Percentiles rank a stretch among this genome's conserved stretches.
These are phyloP conservation scores for Fimicolochytrium jonesii DNA, from an alignment of 192 early-diverging fungal species.

Conservation along the genomic window DNA sequence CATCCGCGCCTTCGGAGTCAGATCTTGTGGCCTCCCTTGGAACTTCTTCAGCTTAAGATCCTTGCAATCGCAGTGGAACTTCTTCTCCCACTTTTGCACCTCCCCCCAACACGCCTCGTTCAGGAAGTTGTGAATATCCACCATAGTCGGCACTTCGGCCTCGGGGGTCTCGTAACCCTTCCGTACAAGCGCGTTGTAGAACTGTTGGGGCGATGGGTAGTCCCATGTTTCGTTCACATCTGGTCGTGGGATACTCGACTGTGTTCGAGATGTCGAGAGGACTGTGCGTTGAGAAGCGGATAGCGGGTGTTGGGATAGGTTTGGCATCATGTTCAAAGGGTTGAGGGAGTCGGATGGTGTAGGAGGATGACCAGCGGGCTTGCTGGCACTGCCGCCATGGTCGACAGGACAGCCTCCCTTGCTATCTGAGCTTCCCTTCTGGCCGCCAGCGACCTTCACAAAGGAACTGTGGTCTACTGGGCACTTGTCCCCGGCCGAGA, in stretches of 20 bases:
- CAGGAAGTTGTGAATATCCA: slow-evolving; percentile 96
- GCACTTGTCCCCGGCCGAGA: too few relatives aligned
- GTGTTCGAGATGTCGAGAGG: slow-evolving; percentile 75
- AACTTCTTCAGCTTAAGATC: slow-evolving; percentile 70
- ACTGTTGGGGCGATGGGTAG: slow-evolving; percentile 59
- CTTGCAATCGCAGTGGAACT: slow-evolving; percentile 48
- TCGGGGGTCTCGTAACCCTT: slow-evolving; percentile 82
- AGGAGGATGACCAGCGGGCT: slow-evolving; percentile 7
- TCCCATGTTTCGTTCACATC: slow-evolving; percentile 35
- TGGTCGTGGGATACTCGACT: slow-evolving; percentile 75
- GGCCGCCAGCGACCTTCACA: too few relatives aligned
- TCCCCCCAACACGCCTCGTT: slow-evolving; percentile 96
- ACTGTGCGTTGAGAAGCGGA: slow-evolving; percentile 60
- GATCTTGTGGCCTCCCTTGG: slow-evolving; percentile 82
- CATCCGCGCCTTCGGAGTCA: slow-evolving; percentile 68
- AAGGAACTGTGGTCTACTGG: slow-evolving; percentile 17
- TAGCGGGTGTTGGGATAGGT: slow-evolving; percentile 63
- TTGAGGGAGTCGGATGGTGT: slow-evolving; percentile 55
- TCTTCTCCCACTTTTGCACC: slow-evolving; percentile 86
- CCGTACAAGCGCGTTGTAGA: slow-evolving; percentile 92
- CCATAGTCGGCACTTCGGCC: slow-evolving; percentile 83
- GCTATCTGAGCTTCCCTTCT: background rate
- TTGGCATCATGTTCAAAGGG: slow-evolving; percentile 90
- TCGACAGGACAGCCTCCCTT: slow-evolving; percentile 53
- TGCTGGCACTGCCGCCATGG: slow-evolving; percentile 28